Evolutionary conservation across 345 rosid genomes (phyloP).

Genomic region (Syzygium grande): DNA sequence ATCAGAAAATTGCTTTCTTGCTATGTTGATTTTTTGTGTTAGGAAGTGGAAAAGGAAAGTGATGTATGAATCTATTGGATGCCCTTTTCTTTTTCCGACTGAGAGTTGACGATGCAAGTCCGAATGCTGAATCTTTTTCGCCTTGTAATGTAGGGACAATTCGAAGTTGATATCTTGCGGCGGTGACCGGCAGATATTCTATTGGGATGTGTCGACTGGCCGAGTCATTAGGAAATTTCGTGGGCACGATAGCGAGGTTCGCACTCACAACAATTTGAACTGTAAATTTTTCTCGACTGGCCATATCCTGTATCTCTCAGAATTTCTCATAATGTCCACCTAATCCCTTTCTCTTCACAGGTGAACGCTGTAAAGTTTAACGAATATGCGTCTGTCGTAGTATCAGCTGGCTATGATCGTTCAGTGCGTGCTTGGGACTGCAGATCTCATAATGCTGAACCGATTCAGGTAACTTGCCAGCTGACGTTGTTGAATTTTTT

Average conservation of each 20-base stretch:
- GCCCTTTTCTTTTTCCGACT: neutral
- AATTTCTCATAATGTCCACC: neutral
- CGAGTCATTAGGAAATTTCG: constrained; percentile 88
- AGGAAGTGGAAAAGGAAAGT: neutral
- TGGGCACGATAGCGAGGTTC: constrained; percentile 88
- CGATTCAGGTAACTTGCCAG: constrained; percentile 62
- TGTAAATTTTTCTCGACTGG: neutral
- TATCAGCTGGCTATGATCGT: constrained; percentile 91
- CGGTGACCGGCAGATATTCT: constrained; percentile 88
- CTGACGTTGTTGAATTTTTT: neutral
- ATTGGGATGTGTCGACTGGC: constrained; percentile 95
- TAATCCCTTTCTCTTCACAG: constrained; percentile 17
- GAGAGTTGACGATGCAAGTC: neutral
- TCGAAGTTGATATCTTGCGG: constrained; percentile 88
- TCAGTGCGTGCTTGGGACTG: constrained; percentile 96
- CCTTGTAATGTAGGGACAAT: constrained; percentile 50
- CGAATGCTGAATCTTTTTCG: neutral
- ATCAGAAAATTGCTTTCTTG: neutral
- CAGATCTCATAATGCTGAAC: constrained; percentile 89
- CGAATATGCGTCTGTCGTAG: constrained; percentile 72
- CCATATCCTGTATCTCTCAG: neutral
- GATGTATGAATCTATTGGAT: neutral
- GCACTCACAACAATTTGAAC: neutral
- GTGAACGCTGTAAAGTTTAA: constrained; percentile 92
- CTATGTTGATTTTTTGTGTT: neutral